Conservation (phyloP, 2,329 filamentous ascomycete species). For the Xylaria sp. region DNA sequence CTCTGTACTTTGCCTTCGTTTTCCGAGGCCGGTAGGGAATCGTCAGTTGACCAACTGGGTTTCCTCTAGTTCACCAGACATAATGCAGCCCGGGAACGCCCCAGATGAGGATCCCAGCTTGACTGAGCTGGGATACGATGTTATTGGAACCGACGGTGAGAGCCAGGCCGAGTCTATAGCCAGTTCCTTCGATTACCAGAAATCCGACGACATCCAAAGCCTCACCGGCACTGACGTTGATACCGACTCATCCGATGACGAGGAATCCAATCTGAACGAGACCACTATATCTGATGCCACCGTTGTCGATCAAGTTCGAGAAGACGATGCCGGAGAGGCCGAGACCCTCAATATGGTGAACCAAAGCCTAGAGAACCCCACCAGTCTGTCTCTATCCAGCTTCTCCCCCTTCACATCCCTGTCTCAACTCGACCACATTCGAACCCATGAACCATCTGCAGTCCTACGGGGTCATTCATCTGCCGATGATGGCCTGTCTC, state of each 20-base stretch:
- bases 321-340: conserved; percentile 43
- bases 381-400: conserved; percentile 46
- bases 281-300: conserved; percentile 35
- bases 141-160: conserved; percentile 66
- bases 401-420: conserved; percentile 38
- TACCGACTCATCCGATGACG: conserved; percentile 57
- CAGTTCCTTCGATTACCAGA: conserved; percentile 61
- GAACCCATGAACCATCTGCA: conserved; percentile 24
- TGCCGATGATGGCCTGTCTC: conserved; percentile 4
- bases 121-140: conserved; percentile 67
- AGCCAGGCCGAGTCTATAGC: conserved; percentile 63
- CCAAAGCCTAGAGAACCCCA: conserved; percentile 50
- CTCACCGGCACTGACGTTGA: conserved; percentile 60
- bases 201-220: conserved; percentile 64
- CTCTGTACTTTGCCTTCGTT: conserved; percentile 64
- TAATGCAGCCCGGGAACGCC: conserved; percentile 60
- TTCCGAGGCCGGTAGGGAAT: conserved; percentile 67
- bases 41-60: conserved; percentile 69
- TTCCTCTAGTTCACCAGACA: conserved; percentile 66
- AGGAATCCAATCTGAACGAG: conserved; percentile 43
- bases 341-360: conserved; percentile 44
- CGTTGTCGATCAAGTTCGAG: conserved; percentile 37
- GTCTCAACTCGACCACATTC: conserved; percentile 29
- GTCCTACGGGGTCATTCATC: conserved; percentile 20
- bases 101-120: conserved; percentile 63